phyloP scores from a whole-genome alignment of 495 filamentous ascomycete genomes.

The Penicillium manginii region DNA sequence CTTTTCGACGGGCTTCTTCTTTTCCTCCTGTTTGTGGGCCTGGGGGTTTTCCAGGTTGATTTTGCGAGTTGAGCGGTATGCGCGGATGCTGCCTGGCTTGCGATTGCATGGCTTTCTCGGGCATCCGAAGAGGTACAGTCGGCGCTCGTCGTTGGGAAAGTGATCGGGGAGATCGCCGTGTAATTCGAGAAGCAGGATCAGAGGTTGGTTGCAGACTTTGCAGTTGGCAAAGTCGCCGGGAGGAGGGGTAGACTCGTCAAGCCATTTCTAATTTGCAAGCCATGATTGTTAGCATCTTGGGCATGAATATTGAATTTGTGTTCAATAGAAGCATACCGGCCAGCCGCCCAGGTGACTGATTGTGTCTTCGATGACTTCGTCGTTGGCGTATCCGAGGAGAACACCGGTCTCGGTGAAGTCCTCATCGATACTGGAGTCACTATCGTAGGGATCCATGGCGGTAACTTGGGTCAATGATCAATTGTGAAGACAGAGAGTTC shows the following conservation, averaged over 20 bases:
- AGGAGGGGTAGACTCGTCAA: conserved; percentile 68
- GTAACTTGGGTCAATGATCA: not conserved
- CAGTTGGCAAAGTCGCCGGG: conserved; percentile 81
- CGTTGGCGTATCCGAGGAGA: conserved; percentile 86
- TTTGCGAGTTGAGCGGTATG: conserved; percentile 64
- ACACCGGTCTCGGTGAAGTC: conserved; percentile 85
- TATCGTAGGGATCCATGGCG: conserved; percentile 80
- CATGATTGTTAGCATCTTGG: conserved; percentile 11
- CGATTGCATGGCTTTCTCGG: conserved; percentile 77
- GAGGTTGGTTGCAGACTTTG: conserved; percentile 82
- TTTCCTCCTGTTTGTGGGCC: conserved; percentile 29
- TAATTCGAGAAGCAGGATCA: conserved; percentile 86
- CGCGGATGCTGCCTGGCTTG: conserved; percentile 78
- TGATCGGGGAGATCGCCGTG: conserved; percentile 87
- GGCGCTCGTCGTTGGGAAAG: conserved; percentile 82
- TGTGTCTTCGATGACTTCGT: conserved; percentile 78
- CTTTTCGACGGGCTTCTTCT: conserved; percentile 25
- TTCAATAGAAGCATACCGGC: conserved; percentile 62
- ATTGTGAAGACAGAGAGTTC: conserved; percentile 12
- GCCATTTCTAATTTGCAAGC: conserved; percentile 69
- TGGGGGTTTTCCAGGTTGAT: conserved; percentile 28
- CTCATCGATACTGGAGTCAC: conserved; percentile 68
- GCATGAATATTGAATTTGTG: not conserved
- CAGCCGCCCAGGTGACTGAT: conserved; percentile 86
- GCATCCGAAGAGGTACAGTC: conserved; percentile 85